Evolutionary conservation across 805 yeast genomes (phyloP).

Genomic region (Debaryomyces castellii): DNA sequence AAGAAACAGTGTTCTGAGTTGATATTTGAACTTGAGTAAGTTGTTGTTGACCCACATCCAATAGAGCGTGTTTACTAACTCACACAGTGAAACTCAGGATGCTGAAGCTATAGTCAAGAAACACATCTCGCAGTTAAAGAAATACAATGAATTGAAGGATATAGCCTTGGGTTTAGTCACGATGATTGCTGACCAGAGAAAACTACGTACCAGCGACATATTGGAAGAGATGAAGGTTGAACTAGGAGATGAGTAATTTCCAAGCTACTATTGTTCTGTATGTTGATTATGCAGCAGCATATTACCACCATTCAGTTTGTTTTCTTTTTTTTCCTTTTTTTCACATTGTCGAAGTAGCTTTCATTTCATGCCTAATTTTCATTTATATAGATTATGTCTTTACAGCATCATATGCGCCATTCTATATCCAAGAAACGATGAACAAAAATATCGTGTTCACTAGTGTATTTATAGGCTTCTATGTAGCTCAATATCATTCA

Average conservation of each 20-base stretch:
- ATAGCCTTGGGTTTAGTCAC: slow-evolving; percentile 56
- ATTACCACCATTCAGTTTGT: not conserved
- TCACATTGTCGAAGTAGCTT: too few relatives aligned
- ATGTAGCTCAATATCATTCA: not conserved
- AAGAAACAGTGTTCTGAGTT: slow-evolving; percentile 31
- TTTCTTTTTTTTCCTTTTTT: too few relatives aligned
- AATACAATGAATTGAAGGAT: slow-evolving; percentile 65
- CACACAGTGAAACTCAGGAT: slow-evolving; percentile 22
- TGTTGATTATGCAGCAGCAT: too few relatives aligned
- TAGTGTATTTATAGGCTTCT: not conserved
- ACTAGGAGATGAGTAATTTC: slow-evolving; percentile 8
- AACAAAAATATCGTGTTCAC: too few relatives aligned
- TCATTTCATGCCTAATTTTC: too few relatives aligned
- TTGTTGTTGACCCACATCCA: not conserved
- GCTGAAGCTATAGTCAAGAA: slow-evolving; percentile 47
- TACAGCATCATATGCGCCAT: too few relatives aligned
- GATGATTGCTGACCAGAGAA: slow-evolving; percentile 60
- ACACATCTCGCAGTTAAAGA: slow-evolving; percentile 53
- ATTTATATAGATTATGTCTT: not conserved
- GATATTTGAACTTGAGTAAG: slow-evolving; percentile 31
- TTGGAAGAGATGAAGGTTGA: slow-evolving; percentile 49
- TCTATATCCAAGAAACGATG: too few relatives aligned
- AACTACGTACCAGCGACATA: slow-evolving; percentile 45
- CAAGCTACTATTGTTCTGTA: not conserved
- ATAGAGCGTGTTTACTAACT: slow-evolving; percentile 6